Conservation (phyloP, 169 alveolate species). For the Plasmodium vivax region DNA sequence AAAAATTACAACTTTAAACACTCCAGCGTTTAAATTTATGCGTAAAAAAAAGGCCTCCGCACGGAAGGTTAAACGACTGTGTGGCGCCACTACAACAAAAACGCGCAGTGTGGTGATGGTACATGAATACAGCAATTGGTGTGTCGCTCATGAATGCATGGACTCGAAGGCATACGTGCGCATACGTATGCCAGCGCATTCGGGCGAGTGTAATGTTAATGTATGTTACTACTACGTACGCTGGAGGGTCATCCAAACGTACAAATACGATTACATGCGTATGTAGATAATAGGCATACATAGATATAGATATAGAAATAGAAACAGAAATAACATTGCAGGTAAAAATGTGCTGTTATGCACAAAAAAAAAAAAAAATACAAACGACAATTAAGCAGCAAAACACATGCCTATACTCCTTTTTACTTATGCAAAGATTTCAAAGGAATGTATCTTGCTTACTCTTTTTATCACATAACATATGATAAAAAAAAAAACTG, state of each 20-base stretch:
- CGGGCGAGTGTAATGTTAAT: neutral
- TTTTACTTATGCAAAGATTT: slow-evolving; percentile 1
- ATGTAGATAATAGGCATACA: neutral
- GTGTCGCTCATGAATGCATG: neutral
- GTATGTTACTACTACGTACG: neutral
- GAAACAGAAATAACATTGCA: neutral
- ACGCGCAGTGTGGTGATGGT: neutral
- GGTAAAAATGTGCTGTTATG: neutral
- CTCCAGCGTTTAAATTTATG: slow-evolving; percentile 18
- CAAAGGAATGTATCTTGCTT: slow-evolving; percentile 13
- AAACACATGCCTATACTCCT: neutral
- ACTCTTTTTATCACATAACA: neutral
- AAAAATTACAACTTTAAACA: slow-evolving; percentile 9
- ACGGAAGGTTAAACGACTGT: slow-evolving; percentile 4
- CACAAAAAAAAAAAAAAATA: slow-evolving; percentile 7
- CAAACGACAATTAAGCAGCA: slow-evolving; percentile 18
- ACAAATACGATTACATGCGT: neutral
- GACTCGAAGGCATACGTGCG: neutral
- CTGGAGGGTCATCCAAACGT: neutral
- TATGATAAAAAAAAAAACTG: neutral
- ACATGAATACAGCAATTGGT: neutral
- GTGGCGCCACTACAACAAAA: neutral
- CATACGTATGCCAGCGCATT: neutral
- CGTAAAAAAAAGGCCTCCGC: slow-evolving; percentile 4
- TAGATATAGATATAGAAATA: too few relatives aligned